Base-by-base conservation (phyloP, 1,284 basidiomycete species). In the Inonotus obliquus region DNA sequence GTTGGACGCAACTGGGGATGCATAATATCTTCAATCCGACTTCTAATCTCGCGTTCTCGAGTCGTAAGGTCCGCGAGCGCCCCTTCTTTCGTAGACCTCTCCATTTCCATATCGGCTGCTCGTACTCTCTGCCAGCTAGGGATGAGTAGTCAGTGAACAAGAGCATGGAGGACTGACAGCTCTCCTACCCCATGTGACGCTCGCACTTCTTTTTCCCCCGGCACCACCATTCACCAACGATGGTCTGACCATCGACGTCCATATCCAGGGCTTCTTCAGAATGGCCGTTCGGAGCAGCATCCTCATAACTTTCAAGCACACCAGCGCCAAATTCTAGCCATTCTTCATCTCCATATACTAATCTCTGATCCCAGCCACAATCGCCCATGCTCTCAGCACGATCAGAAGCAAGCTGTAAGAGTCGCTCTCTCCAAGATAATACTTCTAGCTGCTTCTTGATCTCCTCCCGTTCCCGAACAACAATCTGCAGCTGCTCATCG, bases 301-400 rank as follows among this genome's bases (percentile, higher is more conserved):
- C 81, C 54, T 86, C 83, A 65, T 91, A 91, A 66, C 82, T 87
- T 69, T 87, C 86, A 67, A 87, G 67, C 29, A 87, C 85, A 19
- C 78, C 80, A 7, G 73, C 75, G 3, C 86, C 89, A 68, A 81
- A 86, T 59, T 86, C 85, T 25, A 75, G 78, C 76, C 84, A 89
- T 70, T 91, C 88, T 58, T 85, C 84, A 59, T 91, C 87, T 27
- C 86, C 86, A 70, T 88, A 86, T 63, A 88, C 89, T n/a, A 94
- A 76, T 29, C 91, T 79, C 67, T 86, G 84, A 71, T 94, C 92
- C 85, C 92, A 93, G 1, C 92, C 92, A 73, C 92, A 94, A 65
- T 83, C 81, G 10, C 80, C 81, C 21, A 83, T 70, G 17, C 74
- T 73, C 59, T 83, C 83, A 10, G 86, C 82, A 25, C 87, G 78